Base-by-base conservation (phyloP, 352 stramenopile genomes). In the Globisporangium irregulare region DNA sequence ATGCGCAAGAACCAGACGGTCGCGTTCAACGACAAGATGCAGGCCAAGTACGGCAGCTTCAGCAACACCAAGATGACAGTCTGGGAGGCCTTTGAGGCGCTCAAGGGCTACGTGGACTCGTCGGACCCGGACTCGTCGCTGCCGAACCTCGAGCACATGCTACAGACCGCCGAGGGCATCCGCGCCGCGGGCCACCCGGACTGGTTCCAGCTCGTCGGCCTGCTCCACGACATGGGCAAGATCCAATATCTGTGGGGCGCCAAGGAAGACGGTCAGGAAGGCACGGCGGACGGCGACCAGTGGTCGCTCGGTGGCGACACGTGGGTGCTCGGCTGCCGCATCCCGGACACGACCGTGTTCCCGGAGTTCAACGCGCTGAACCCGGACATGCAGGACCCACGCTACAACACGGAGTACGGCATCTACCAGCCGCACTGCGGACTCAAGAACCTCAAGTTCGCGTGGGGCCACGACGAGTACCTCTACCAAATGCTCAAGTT, bases 211-310 rank as follows among this genome's bases (percentile, higher is more conserved):
- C 79, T 98, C 48, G 86, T 94, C 2, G 94, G 94, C 0, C 70
- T 98, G 18, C 72, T 98, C 34, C 94, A 98, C 72, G 94, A 98
- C 74, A 96, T 98, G 87, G 92, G 92, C 61, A 98, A 98, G 76
- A 97, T 98, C 68, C 94, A 97, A 86, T 98, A 97, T 72, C 78
- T 98, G 4, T 98, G 92, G 92, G 92, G 92, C 38, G 74, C 71
- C 41, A 75, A 74, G 22, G 77, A 90, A 51, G 90, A 97, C 64
- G 92, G 91, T 14, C 92, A 97, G 72, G 74, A 97, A 70, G 93
- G 93, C 61, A 95, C 86, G 9, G 86, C 79, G 3, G 77, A 93
- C 29, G 92, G 90, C 46, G 86, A 96, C 53, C 93, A 98, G 72
- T 98, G 93, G 93, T 89, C 92, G 18, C 83, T 98, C 4, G 93